Percentiles rank a stretch among this genome's conserved stretches.
Evolutionary conservation across 2,329 filamentous ascomycete species (phyloP).

Genomic region (Blumeria hordei): DNA sequence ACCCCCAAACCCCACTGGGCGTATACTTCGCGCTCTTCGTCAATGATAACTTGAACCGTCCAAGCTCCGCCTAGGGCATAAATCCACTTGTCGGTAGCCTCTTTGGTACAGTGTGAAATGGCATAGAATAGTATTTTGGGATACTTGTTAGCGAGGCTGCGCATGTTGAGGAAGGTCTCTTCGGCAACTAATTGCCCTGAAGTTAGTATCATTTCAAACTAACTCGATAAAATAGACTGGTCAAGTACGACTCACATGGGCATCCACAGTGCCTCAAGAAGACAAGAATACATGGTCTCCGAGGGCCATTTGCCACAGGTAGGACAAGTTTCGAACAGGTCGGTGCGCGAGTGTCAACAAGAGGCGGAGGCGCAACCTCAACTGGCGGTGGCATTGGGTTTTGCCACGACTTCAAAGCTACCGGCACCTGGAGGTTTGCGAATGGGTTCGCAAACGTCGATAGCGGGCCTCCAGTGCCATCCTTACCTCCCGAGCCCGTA

Average conservation of each 20-base stretch:
- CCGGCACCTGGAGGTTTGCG: constrained; percentile 11
- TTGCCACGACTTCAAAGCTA: constrained; percentile 11
- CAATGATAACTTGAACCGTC: constrained; percentile 33
- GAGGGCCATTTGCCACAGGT: constrained; percentile 22
- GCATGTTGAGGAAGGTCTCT: constrained; percentile 35
- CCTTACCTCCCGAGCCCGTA: background rate
- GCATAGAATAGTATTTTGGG: constrained; percentile 31
- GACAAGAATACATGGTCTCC: constrained; percentile 32
- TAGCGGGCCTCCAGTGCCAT: background rate
- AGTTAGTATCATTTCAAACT: no score
- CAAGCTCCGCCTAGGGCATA: constrained; percentile 12
- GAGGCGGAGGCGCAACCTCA: constrained; percentile 9
- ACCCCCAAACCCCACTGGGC: constrained; percentile 41
- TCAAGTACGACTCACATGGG: constrained; percentile 31
- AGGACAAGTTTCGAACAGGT: constrained; percentile 15
- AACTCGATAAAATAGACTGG: background rate
- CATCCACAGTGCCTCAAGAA: constrained; percentile 53
- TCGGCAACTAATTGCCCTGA: constrained; percentile 31
- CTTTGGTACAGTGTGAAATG: constrained; percentile 36
- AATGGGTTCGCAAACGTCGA: constrained; percentile 12
- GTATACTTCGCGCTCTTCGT: constrained; percentile 36
- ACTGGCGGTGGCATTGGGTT: constrained; percentile 11
- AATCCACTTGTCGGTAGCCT: constrained; percentile 24
- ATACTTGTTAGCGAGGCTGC: constrained; percentile 27
- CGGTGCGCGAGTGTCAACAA: constrained; percentile 10